Base-by-base conservation (phyloP, 148 eudicot genomes). In the Suaeda aralocaspica region DNA sequence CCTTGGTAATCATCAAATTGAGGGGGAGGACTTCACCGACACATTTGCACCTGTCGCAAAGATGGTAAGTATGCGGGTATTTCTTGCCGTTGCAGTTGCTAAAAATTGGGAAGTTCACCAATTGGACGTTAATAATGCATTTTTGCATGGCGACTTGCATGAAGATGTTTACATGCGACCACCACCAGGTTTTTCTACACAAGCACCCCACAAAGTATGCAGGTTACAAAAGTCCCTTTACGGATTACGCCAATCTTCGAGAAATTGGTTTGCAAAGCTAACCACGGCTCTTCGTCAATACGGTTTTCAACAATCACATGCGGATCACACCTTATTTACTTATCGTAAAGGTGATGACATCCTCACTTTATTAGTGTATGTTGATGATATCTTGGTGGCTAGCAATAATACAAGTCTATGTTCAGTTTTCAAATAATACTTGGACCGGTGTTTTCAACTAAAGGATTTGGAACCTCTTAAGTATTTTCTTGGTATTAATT, bases 381-480 rank as follows among this genome's bases (percentile, higher is more conserved):
- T n/a, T n/a, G n/a, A n/a, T n/a, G n/a, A n/a, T n/a, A n/a, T n/a
- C n/a, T 1, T 67, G 4, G 51, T 69, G 2, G 51, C 64, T 0
- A 36, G 73, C 0, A 69, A 69, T 12, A 25, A 39, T 25, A 22
- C 51, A 0, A 5, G 2, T 0, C 28, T 65, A 31, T 46, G 51
- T 18, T 9, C 52, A 1, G 2, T 33, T 42, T 65, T 65, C 15
- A 65, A 65, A 14, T 2, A 24, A 9, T 44, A 65, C 14, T 24
- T 65, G 13, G 53, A 46, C 13, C 28, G 24, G 0, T 65, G 68
- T 18, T 65, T 65, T 10, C 53, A 31, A 2, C 39, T 56, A 2
- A 69, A 69, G 16, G 73, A 69, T n/a, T 22, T 69, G 0, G 73
- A 64, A 1, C 1, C 73, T 2, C 3, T 62, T 10, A 61, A 61